A percentile compares a stretch with the other conserved stretches of the same genome.
phyloP scores from a whole-genome alignment of 2,329 filamentous ascomycete species.

The Malbranchea cinnamomea region DNA sequence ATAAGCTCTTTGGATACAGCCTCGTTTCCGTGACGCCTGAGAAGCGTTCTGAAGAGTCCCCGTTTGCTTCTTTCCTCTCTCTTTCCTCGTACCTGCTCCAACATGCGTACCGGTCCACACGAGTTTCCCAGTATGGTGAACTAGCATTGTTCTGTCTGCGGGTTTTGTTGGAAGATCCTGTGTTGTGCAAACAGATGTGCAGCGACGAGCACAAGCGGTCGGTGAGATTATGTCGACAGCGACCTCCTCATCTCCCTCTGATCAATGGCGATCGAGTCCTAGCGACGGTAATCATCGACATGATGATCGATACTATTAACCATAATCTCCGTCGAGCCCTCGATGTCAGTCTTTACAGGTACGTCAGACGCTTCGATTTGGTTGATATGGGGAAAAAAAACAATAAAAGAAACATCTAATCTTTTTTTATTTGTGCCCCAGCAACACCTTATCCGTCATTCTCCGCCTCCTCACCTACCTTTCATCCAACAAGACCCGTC shows the following conservation, averaged over 20 bases:
- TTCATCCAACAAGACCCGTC: conserved; percentile 63
- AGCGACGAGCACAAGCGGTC: conserved; percentile 57
- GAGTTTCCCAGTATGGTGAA: conserved; percentile 70
- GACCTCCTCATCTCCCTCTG: conserved; percentile 68
- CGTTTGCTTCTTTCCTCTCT: conserved; percentile 71
- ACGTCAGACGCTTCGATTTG: conserved; percentile 9
- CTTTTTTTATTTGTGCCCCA: conserved; percentile 12
- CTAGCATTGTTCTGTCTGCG: conserved; percentile 74
- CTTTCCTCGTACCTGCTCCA: conserved; percentile 85
- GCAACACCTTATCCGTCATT: conserved; percentile 63
- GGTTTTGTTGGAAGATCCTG: conserved; percentile 71
- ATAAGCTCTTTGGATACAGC: conserved; percentile 86
- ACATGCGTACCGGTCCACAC: conserved; percentile 70
- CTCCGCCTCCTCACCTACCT: conserved; percentile 73
- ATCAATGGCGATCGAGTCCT: conserved; percentile 58
- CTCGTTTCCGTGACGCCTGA: conserved; percentile 52
- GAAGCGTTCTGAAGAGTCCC: conserved; percentile 50
- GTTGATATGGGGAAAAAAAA: neutral
- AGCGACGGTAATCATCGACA: conserved; percentile 64
- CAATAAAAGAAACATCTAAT: conserved; percentile 2
- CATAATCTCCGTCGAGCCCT: conserved; percentile 81
- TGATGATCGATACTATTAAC: conserved; percentile 79
- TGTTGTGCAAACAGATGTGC: conserved; percentile 70
- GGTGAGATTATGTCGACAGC: conserved; percentile 77
- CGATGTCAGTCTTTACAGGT: conserved; percentile 71